Evolutionary conservation across 2,329 filamentous ascomycete species (phyloP).

Genomic region (Beauveria sp.): DNA sequence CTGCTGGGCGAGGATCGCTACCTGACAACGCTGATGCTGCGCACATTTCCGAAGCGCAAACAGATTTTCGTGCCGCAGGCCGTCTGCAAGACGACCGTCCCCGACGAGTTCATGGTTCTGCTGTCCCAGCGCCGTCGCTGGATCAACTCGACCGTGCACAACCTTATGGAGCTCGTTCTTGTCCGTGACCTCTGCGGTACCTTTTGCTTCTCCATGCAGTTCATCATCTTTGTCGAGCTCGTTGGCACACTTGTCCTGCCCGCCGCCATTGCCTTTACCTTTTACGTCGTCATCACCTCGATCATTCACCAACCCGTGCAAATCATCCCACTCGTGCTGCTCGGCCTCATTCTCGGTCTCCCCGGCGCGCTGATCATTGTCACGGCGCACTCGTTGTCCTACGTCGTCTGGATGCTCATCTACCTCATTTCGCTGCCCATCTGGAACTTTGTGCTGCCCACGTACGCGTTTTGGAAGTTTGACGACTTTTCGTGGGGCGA

Average conservation of each 20-base stretch:
- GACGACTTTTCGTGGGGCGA: conserved; percentile 99
- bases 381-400: conserved; percentile 87
- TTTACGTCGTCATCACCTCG: conserved; percentile 90
- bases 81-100: conserved; percentile 97
- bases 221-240: conserved; percentile 91
- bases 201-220: conserved; percentile 99
- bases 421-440: conserved; percentile 88
- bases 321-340: conserved; percentile 81
- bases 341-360: conserved; percentile 86
- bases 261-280: conserved; percentile 92
- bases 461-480: conserved; percentile 98
- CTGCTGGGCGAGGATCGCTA: conserved; percentile 91
- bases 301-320: conserved; percentile 72
- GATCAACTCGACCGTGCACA: conserved; percentile 99
- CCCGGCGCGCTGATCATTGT: conserved; percentile 86
- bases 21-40: conserved; percentile 92
- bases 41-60: conserved; percentile 97
- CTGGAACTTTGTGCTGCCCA: conserved; percentile 94
- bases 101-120: conserved; percentile 84
- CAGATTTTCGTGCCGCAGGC: conserved; percentile 98
- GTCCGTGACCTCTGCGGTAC: conserved; percentile 95
- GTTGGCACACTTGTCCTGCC: conserved; percentile 91
- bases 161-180: conserved; percentile 93
- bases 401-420: conserved; percentile 94
- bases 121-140: conserved; percentile 92